These are phyloP conservation scores for Fusarium azukiicola DNA, from an alignment of 2,329 filamentous ascomycete genomes.

Conservation along the genomic window DNA sequence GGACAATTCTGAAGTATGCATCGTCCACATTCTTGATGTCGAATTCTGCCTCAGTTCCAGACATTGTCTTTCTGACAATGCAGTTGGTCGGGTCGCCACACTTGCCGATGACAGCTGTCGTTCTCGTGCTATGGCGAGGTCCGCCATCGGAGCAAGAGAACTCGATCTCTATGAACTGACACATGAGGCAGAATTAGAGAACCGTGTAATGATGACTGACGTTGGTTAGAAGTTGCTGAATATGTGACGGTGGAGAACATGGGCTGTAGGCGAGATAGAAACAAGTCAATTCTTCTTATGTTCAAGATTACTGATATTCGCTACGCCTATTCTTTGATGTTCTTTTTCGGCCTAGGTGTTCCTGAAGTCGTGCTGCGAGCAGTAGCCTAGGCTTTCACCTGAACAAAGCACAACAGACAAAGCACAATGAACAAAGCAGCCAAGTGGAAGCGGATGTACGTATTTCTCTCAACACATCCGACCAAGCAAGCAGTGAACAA, in stretches of 20 bases:
- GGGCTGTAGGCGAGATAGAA: background rate
- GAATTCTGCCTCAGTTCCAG: background rate
- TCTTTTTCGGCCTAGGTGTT: background rate
- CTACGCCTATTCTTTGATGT: too few species aligned
- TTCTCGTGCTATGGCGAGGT: background rate
- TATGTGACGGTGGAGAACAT: too few species aligned
- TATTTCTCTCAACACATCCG: background rate
- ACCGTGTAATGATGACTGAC: too few species aligned
- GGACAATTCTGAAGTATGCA: background rate
- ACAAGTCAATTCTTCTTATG: background rate
- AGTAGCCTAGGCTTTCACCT: background rate
- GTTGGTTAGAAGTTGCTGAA: background rate
- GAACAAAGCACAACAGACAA: background rate
- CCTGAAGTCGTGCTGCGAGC: background rate
- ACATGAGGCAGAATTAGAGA: background rate
- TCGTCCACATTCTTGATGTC: background rate
- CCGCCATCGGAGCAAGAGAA: background rate
- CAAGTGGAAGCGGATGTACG: background rate
- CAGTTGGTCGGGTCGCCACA: background rate
- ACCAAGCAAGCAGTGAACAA: too few species aligned
- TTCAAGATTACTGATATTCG: background rate
- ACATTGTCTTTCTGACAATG: background rate
- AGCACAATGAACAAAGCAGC: background rate
- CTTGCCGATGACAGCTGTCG: background rate
- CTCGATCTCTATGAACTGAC: background rate